Evolutionary conservation across 768 basidiomycete genomes (phyloP), one percentile per base, ranked within the genome.

Genomic region (Daedaleopsis sinensis): DNA sequence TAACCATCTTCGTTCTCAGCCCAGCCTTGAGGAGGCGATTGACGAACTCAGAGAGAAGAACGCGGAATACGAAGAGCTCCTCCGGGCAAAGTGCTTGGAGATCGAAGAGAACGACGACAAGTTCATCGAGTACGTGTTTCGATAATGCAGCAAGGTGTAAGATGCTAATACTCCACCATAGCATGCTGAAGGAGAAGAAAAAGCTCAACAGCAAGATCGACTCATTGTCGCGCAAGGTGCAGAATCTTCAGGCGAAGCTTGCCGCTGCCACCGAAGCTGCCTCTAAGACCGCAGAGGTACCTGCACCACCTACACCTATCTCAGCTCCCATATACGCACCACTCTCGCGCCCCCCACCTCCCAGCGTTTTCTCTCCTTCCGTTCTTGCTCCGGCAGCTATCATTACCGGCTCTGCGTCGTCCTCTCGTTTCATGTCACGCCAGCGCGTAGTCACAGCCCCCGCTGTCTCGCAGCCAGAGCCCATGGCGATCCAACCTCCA

Each of bases 61-160:
- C 66, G 80, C 77, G 38, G 89, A 92, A 70, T 88, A 92, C 86
- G 91, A 93, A 65, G 84, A 86, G 48, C 76, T 91, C 47, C 75
- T 93, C 47, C 80, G 80, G 58, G 77, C 74, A 46, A 93, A 92
- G 72, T 90, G 87, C 61, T 72, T 79, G 15, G 91, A 93, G 74
- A 91, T 93, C 58, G 91, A 93, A 69, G 90, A 89, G 67, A 90
- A 93, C 58, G 91, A 94, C 67, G 92, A 94, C 69, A 84, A 84
- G 38, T 84, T 86, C 54, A 83, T 93, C 61, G 89, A 88, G 91
- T 93, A 74, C 66, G 88, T 79, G n/a, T 10, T 23, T 18, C 21
- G 62, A 27, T 19, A 13, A 39, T n/a, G 50, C 35, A 3, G 15
- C 35, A 15, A 44, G 12, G 10, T 9, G 2, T 10, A 11, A 18